Evolutionary conservation across 2,329 filamentous ascomycete species (phyloP).

Genomic region (Chaetomiaceae sp.): DNA sequence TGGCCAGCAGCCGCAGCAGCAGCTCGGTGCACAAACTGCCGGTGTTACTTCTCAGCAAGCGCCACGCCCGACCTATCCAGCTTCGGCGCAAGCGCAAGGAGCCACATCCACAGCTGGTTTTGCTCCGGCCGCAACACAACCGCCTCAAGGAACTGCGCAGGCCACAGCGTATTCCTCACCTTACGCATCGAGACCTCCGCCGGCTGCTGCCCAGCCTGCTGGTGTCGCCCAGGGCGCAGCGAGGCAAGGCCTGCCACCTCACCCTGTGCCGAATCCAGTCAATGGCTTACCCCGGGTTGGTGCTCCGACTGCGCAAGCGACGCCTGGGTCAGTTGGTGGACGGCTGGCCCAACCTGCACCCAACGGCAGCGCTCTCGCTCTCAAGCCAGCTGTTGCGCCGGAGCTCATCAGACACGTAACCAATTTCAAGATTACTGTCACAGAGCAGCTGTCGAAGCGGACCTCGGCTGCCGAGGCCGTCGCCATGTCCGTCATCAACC

Average conservation of each 20-base stretch:
- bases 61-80: slow-evolving; percentile 20
- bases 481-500: slow-evolving; percentile 51
- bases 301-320: slow-evolving; percentile 7
- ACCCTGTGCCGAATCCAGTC: slow-evolving; percentile 2
- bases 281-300: slow-evolving; percentile 21
- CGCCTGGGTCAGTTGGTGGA: neutral
- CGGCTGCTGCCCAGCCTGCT: slow-evolving; percentile 19
- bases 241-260: slow-evolving; percentile 14
- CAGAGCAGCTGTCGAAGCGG: slow-evolving; percentile 42
- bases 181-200: slow-evolving; percentile 29
- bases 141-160: slow-evolving; percentile 24
- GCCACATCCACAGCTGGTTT: slow-evolving; percentile 28
- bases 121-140: slow-evolving; percentile 21
- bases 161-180: slow-evolving; percentile 31
- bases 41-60: slow-evolving; percentile 20
- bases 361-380: slow-evolving; percentile 8
- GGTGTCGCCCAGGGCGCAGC: slow-evolving; percentile 14
- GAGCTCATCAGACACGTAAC: slow-evolving; percentile 40
- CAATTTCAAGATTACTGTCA: slow-evolving; percentile 44
- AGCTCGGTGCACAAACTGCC: slow-evolving; percentile 17
- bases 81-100: slow-evolving; percentile 18
- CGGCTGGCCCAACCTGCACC: slow-evolving; percentile 15
- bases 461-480: slow-evolving; percentile 42
- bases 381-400: slow-evolving; percentile 40
- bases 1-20: slow-evolving; percentile 24